phyloP scores from a whole-genome alignment of 2,329 filamentous ascomycete genomes.

The Cladosporium sp. region DNA sequence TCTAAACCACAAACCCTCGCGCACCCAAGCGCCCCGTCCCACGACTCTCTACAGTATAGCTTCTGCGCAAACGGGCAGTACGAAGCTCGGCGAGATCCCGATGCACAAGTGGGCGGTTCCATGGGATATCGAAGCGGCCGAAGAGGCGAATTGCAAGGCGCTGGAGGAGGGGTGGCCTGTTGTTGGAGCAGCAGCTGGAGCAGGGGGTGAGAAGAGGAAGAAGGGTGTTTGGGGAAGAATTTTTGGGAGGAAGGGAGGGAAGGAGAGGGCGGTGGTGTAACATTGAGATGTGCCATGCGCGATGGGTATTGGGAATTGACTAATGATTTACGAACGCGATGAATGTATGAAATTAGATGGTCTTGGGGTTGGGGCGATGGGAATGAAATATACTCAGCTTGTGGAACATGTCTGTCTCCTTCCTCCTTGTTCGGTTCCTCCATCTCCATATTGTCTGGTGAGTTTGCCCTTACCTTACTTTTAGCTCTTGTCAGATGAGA shows the following conservation, averaged over 20 bases:
- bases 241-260: not conserved
- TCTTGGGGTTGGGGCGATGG: not conserved
- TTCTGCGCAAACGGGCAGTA: slow-evolving; percentile 32
- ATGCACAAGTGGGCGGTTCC: slow-evolving; percentile 38
- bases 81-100: slow-evolving; percentile 45
- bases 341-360: not conserved
- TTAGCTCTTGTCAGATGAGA: too few relatives aligned
- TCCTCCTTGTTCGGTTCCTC: too few relatives aligned
- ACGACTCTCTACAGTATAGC: slow-evolving; percentile 38
- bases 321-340: too few relatives aligned
- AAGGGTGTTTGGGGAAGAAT: not conserved
- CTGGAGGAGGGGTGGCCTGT: slow-evolving; percentile 24
- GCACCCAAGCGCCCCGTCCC: slow-evolving; percentile 26
- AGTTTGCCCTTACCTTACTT: too few relatives aligned
- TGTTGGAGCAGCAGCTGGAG: not conserved
- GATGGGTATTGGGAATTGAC: too few relatives aligned
- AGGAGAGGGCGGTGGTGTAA: not conserved
- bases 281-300: too few relatives aligned
- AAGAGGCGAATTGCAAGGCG: slow-evolving; percentile 37
- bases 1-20: not conserved
- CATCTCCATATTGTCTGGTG: too few relatives aligned
- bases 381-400: not conserved
- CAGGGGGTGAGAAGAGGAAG: not conserved
- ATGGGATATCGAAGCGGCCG: slow-evolving; percentile 38
- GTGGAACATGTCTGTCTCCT: too few relatives aligned